Conservation (phyloP, 2,329 filamentous ascomycete species). For the Colletotrichum sublineola region DNA sequence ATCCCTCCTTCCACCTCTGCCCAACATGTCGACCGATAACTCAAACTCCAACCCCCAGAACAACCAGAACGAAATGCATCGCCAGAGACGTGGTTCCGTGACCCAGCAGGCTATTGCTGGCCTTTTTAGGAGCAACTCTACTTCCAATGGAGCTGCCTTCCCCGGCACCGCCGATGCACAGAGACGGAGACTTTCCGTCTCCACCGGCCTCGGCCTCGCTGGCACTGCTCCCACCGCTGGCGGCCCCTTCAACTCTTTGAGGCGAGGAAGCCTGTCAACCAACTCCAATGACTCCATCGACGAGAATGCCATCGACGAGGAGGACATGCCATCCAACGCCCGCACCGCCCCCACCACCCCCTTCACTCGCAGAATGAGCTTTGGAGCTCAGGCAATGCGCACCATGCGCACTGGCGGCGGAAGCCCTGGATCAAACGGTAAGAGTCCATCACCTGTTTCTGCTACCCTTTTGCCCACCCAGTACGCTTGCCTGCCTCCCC, state of each 20-base stretch:
- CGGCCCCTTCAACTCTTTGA: slow-evolving; percentile 63
- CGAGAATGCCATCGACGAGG: slow-evolving; percentile 80
- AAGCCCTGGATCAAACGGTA: slow-evolving; percentile 75
- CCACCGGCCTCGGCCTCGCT: slow-evolving; percentile 80
- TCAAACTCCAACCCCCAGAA: slow-evolving; percentile 33
- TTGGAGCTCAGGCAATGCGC: slow-evolving; percentile 83
- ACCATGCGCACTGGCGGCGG: slow-evolving; percentile 72
- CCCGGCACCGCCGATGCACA: slow-evolving; percentile 64
- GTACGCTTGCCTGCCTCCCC: slow-evolving; percentile 52
- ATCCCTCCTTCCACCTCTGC: slow-evolving; percentile 1
- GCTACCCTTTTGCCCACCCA: slow-evolving; percentile 51
- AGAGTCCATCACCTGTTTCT: slow-evolving; percentile 58
- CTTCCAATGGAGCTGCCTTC: slow-evolving; percentile 60
- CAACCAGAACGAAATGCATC: slow-evolving; percentile 43
- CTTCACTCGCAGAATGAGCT: slow-evolving; percentile 88
- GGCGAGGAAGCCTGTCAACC: slow-evolving; percentile 79
- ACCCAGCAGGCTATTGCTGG: slow-evolving; percentile 69
- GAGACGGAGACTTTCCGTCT: slow-evolving; percentile 80
- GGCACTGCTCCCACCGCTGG: slow-evolving; percentile 74
- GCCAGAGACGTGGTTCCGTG: slow-evolving; percentile 68
- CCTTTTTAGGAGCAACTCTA: slow-evolving; percentile 71
- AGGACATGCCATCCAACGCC: slow-evolving; percentile 64
- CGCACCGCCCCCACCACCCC: slow-evolving; percentile 77
- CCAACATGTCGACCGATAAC: slow-evolving; percentile 42
- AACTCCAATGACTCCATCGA: slow-evolving; percentile 72